phyloP scores from a whole-genome alignment of 208 protist species.

The Trypanosoma melophagium region DNA sequence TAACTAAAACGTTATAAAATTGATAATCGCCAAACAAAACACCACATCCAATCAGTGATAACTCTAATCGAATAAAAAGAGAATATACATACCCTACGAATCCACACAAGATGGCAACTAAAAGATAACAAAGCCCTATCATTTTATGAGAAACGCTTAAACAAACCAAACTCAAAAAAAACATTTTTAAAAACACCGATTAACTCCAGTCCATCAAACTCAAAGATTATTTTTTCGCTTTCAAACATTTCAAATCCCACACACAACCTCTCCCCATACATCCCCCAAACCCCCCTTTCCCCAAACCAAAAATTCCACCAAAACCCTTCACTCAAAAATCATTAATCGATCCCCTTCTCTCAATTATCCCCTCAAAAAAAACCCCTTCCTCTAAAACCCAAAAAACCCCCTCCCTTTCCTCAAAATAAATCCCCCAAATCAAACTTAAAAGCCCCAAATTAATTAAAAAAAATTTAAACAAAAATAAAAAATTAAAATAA shows the following conservation, averaged over 20 bases:
- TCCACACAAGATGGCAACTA: constrained; percentile 78
- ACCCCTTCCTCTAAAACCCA: constrained; percentile 3
- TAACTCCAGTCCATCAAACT: constrained; percentile 11
- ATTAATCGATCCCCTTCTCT: constrained; percentile 12
- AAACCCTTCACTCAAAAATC: constrained; percentile 2
- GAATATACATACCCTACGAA: constrained; percentile 83
- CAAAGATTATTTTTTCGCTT: constrained; percentile 21
- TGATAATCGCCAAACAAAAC: constrained; percentile 43
- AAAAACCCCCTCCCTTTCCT: constrained; percentile 5
- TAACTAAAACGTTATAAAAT: constrained; percentile 44
- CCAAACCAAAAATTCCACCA: constrained; percentile 15
- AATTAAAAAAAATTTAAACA: constrained; percentile 12
- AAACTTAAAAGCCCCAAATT: constrained; percentile 25
- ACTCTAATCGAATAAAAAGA: constrained; percentile 63
- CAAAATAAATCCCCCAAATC: constrained; percentile 16
- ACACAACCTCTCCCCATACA: too few species aligned
- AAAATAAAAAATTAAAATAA: constrained; percentile 41
- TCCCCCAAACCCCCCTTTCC: constrained; percentile 26
- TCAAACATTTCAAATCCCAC: constrained; percentile 23
- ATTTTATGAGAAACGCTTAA: constrained; percentile 72
- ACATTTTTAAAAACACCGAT: constrained; percentile 35
- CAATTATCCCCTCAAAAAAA: too few species aligned
- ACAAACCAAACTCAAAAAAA: constrained; percentile 45
- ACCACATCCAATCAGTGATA: constrained; percentile 30
- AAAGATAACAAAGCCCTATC: constrained; percentile 85